Conservation (phyloP, 2,329 filamentous ascomycete genomes). For the Rachicladosporium sp. region DNA sequence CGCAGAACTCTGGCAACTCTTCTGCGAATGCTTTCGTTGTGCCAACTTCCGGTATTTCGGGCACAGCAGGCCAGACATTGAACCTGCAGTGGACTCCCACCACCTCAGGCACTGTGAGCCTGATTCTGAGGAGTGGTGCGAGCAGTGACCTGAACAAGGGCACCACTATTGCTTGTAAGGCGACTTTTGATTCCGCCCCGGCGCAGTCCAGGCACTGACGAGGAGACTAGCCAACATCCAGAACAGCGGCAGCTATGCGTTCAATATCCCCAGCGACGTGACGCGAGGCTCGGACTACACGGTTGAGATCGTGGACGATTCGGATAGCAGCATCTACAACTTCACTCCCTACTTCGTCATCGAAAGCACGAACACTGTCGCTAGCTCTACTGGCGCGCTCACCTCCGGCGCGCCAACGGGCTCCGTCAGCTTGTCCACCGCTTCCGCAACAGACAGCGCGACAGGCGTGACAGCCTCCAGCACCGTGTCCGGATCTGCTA, state of each 20-base stretch:
- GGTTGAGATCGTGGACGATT: constrained; percentile 40
- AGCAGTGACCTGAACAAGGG: constrained; percentile 25
- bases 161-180: constrained; percentile 20
- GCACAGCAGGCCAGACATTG: constrained; percentile 34
- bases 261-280: constrained; percentile 31
- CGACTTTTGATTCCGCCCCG: neutral
- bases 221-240: constrained; percentile 29
- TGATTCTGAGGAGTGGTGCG: constrained; percentile 33
- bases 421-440: no score
- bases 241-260: constrained; percentile 39
- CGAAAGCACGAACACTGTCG: no score
- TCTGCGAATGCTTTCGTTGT: constrained; percentile 36
- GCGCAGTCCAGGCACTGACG: no score
- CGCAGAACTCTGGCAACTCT: constrained; percentile 11
- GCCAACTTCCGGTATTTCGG: constrained; percentile 30
- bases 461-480: no score
- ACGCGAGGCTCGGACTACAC: constrained; percentile 37
- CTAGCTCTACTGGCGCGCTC: no score
- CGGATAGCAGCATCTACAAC: constrained; percentile 33
- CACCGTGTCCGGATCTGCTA: no score
- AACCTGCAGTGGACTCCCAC: constrained; percentile 39
- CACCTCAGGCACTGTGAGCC: constrained; percentile 37
- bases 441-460: no score
- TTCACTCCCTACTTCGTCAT: constrained; percentile 39
- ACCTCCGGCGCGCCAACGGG: no score